Percentiles rank a stretch among this genome's conserved stretches.
Conservation (phyloP, 2,329 filamentous ascomycete species). For the Uncinocarpus reesii region DNA sequence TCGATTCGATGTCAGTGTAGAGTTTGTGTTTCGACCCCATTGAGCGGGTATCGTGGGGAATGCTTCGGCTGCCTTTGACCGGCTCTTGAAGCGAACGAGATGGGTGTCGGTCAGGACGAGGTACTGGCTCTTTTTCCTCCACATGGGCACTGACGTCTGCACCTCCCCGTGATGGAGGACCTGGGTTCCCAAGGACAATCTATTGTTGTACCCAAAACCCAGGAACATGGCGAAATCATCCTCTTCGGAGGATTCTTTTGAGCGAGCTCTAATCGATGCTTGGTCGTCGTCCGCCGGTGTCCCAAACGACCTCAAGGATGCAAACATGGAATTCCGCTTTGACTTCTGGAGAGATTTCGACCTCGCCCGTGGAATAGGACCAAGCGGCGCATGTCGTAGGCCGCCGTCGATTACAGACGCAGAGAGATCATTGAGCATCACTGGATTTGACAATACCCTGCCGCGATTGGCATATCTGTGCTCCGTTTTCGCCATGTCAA, state of each 20-base stretch:
- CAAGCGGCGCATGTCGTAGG: not conserved
- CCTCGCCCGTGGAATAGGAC: conserved; percentile 6
- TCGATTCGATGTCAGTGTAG: conserved; percentile 25
- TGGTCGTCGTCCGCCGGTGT: conserved; percentile 45
- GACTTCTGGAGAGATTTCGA: conserved; percentile 33
- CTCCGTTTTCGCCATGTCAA: not conserved
- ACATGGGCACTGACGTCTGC: conserved; percentile 58
- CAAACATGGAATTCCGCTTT: conserved; percentile 48
- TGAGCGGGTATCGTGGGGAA: conserved; percentile 46
- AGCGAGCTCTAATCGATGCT: conserved; percentile 35
- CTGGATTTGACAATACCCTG: conserved; percentile 1
- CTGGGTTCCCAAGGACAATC: conserved; percentile 26
- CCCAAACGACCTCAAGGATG: conserved; percentile 45
- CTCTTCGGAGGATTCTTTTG: conserved; percentile 42
- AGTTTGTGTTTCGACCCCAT: conserved; percentile 30
- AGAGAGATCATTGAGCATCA: not conserved
- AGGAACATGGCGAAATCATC: conserved; percentile 27
- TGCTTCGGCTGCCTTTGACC: conserved; percentile 53
- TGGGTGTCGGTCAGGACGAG: conserved; percentile 60
- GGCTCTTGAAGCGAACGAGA: conserved; percentile 57
- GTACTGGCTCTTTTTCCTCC: conserved; percentile 64
- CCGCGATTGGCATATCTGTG: not conserved
- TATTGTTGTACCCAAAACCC: not conserved
- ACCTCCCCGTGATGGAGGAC: conserved; percentile 60
- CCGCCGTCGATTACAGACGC: not conserved